A percentile compares a stretch with the other conserved stretches of the same genome.
These are phyloP conservation scores for Solanum chmielewskii DNA, from an alignment of 257 asterid genomes.

Conservation along the genomic window DNA sequence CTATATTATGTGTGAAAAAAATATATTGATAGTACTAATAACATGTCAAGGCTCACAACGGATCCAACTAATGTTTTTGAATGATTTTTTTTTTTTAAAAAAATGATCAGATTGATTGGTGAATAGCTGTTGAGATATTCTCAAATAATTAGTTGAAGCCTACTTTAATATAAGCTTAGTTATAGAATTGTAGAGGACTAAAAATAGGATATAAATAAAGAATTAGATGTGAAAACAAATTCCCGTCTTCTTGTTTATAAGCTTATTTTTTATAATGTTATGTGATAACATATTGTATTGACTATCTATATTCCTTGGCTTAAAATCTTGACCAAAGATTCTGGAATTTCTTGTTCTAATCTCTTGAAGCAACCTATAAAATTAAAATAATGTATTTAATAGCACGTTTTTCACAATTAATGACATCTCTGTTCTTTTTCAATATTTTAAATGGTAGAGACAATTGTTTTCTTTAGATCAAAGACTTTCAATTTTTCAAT, in stretches of 20 bases:
- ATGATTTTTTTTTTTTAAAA: too few species aligned
- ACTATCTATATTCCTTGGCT: neutral
- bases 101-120: neutral
- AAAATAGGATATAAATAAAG: neutral
- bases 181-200: neutral
- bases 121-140: neutral
- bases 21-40: neutral
- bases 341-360: neutral
- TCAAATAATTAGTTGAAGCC: neutral
- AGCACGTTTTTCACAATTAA: neutral
- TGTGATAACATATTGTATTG: neutral
- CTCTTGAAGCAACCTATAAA: neutral
- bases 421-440: neutral
- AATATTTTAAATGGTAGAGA: neutral
- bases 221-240: neutral
- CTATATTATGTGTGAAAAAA: neutral
- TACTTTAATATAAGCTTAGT: neutral
- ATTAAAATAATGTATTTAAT: neutral
- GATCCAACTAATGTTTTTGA: neutral
- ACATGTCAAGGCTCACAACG: neutral
- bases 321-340: neutral
- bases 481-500: neutral
- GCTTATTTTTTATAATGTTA: neutral
- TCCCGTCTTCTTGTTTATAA: neutral
- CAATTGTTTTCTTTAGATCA: neutral